These are phyloP conservation scores for Leptographium wingfieldii DNA, from an alignment of 2,329 filamentous ascomycete genomes.

Conservation along the genomic window DNA sequence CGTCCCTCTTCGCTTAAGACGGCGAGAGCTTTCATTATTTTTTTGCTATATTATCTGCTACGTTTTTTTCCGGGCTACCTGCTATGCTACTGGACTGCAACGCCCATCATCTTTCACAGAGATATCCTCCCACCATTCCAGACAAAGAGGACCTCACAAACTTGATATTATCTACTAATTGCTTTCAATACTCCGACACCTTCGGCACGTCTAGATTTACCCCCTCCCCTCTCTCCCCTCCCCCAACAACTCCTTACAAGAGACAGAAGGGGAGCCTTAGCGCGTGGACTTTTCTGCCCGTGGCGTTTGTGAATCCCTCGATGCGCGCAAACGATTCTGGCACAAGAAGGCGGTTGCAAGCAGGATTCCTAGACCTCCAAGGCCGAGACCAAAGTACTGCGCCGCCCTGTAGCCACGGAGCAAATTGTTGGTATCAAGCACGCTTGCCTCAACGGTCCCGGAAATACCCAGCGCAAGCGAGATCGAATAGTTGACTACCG, in stretches of 20 bases:
- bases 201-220: not conserved
- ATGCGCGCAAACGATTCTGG: conserved; percentile 10
- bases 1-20: not conserved
- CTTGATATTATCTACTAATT: no score
- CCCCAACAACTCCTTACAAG: no score
- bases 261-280: no score
- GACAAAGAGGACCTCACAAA: not conserved
- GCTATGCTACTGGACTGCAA: not conserved
- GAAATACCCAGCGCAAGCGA: conserved; percentile 53
- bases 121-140: not conserved
- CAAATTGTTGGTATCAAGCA: conserved; percentile 17
- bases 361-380: conserved; percentile 23
- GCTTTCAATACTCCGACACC: not conserved
- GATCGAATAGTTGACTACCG: conserved; percentile 57
- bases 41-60: not conserved
- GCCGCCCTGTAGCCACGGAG: conserved; percentile 24
- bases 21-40: not conserved
- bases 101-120: no score
- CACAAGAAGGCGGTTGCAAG: conserved; percentile 19
- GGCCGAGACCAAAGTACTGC: conserved; percentile 28
- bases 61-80: not conserved
- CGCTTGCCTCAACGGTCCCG: conserved; percentile 43
- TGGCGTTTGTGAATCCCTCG: no score
- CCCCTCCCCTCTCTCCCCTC: not conserved
- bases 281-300: no score